Evolutionary conservation across 805 yeast genomes (phyloP), one percentile per base, ranked within the genome.

Genomic region (Cyberlindnera amylophila): DNA sequence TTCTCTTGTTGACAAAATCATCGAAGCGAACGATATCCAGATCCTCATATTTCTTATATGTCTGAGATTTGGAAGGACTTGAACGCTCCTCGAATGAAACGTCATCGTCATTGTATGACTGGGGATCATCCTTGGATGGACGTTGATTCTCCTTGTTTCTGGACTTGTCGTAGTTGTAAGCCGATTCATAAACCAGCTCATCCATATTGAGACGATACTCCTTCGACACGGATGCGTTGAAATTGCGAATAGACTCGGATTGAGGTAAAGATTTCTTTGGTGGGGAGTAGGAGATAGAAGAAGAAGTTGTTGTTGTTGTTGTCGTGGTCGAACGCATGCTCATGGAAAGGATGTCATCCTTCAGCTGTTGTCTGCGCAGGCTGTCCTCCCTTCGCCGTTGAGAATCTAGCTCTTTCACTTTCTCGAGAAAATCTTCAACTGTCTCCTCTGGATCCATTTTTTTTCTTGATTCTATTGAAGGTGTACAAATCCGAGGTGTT

Each of bases 81-180:
- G 19, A 15, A 24, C 32, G 5, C 9, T 5, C 32, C 3, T 31
- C n/a, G 6, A 11, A n/a, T n/a, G n/a, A 9, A 35, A 16, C 18
- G 16, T 45, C 41, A 12, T 17, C 37, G 3, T 17, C 33, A 7
- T 16, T 14, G 9, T 27, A 16, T 6, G 11, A n/a, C n/a, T n/a
- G n/a, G n/a, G n/a, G n/a, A n/a, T n/a, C 27, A 15, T 18, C 35
- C 6, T 28, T 14, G 28, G 21, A 14, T 14, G 36, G 33, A 6
- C 12, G 23, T 1, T 32, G 17, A 16, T 31, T 26, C 18, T 34
- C 36, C n/a, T 37, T 28, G 32, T 34, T 47, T 18, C 39, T 34
- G 3, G 69, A 89, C 26, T 66, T 62, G 9, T 67, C 66, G 7
- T 61, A 55, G 50, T 79, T 81, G 64, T 91, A 85, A 4, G 82